A percentile compares a stretch with the other conserved stretches of the same genome.
Evolutionary conservation across 805 yeast genomes (phyloP).

Genomic region (Kodamaea leandrae): DNA sequence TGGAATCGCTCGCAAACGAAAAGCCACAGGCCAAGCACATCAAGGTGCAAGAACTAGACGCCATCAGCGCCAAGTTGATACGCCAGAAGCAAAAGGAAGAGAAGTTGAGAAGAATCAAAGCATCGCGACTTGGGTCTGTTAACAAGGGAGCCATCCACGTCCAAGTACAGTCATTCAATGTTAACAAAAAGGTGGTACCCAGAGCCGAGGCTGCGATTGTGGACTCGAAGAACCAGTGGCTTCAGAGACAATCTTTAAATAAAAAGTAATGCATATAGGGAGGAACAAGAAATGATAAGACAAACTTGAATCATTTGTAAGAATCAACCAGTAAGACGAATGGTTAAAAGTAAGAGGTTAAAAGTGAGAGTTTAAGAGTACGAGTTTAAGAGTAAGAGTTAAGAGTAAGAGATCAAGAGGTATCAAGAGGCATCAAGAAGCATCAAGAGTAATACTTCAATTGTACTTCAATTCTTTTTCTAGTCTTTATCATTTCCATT

Average conservation of each 20-base stretch:
- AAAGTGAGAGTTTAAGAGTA: no score
- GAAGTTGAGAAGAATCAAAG: conserved; percentile 28
- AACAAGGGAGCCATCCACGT: conserved; percentile 43
- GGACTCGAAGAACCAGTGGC: conserved; percentile 36
- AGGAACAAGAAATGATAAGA: no score
- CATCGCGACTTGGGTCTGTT: conserved; percentile 23
- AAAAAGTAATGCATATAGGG: conserved; percentile 22
- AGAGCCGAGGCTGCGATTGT: conserved; percentile 33
- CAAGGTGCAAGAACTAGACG: conserved; percentile 32
- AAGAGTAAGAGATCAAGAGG: no score
- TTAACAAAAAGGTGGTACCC: conserved; percentile 31
- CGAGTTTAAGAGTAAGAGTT: no score
- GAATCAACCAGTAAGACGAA: no score
- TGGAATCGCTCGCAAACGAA: conserved; percentile 21
- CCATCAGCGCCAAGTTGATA: conserved; percentile 24
- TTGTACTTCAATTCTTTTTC: no score
- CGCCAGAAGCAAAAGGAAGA: conserved; percentile 33
- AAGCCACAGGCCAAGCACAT: conserved; percentile 28
- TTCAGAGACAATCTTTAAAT: conserved; percentile 37
- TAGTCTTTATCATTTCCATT: no score
- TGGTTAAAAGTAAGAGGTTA: no score
- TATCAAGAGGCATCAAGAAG: no score
- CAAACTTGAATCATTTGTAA: no score
- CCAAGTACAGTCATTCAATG: conserved; percentile 26
- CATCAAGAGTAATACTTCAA: no score